A percentile compares a stretch with the other conserved stretches of the same genome.
phyloP scores from a whole-genome alignment of 208 protist genomes.

The Acanthamoeba healyi region DNA sequence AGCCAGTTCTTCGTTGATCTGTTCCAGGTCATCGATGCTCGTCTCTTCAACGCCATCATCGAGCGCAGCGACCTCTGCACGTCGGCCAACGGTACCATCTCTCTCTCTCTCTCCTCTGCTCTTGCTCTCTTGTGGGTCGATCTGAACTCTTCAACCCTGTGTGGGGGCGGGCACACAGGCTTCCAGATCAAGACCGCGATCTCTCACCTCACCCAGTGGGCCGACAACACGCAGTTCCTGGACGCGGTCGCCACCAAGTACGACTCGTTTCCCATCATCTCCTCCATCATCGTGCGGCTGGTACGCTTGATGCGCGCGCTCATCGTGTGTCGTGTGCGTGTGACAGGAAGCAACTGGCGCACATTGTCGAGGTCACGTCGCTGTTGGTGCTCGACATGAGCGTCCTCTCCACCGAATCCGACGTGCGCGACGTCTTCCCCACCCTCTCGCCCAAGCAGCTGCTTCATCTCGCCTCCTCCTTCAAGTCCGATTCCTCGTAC shows the following conservation, averaged over 20 bases:
- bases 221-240: neutral
- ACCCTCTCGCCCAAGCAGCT: neutral
- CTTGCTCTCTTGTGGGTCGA: neutral
- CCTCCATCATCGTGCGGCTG: no score
- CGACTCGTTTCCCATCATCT: neutral
- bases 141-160: no score
- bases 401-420: neutral
- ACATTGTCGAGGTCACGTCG: neutral
- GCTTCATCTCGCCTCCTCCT: slow-evolving; percentile 23
- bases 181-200: slow-evolving; percentile 5
- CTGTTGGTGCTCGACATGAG: slow-evolving; percentile 38
- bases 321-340: neutral
- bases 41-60: slow-evolving; percentile 10
- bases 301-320: neutral
- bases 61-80: slow-evolving; percentile 30
- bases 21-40: slow-evolving; percentile 3
- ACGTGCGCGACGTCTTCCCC: slow-evolving; percentile 5
- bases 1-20: slow-evolving; percentile 24
- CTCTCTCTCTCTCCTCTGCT: neutral
- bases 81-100: neutral
- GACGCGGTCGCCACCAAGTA: slow-evolving; percentile 25
- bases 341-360: slow-evolving; percentile 36
- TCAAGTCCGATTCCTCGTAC: neutral
- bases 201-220: neutral
- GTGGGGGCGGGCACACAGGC: neutral